phyloP scores from a whole-genome alignment of 495 filamentous ascomycete genomes.

The Penicillium diatomitis region DNA sequence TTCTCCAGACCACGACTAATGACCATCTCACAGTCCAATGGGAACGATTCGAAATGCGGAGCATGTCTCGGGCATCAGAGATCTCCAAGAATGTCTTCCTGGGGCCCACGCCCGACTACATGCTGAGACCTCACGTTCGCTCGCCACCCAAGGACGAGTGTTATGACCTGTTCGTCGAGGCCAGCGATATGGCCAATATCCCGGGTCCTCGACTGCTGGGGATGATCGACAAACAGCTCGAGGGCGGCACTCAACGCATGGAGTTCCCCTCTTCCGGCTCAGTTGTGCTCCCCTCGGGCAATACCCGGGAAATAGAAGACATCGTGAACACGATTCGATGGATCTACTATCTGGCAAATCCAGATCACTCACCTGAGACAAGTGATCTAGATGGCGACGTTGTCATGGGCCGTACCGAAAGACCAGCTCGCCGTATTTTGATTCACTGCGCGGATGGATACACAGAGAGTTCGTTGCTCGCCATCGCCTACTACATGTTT shows the following conservation, averaged over 20 bases:
- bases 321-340: slow-evolving; percentile 80
- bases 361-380: slow-evolving; percentile 30
- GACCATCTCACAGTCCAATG: slow-evolving; percentile 49
- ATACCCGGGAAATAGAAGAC: slow-evolving; percentile 67
- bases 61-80: slow-evolving; percentile 83
- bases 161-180: slow-evolving; percentile 74
- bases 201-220: slow-evolving; percentile 47
- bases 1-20: background rate
- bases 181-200: slow-evolving; percentile 68
- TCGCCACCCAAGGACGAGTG: slow-evolving; percentile 21
- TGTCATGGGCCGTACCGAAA: slow-evolving; percentile 31
- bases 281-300: slow-evolving; percentile 73
- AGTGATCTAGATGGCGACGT: slow-evolving; percentile 52
- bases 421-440: slow-evolving; percentile 53
- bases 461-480: slow-evolving; percentile 84
- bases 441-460: slow-evolving; percentile 95
- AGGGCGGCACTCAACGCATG: slow-evolving; percentile 49
- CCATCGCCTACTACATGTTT: slow-evolving; percentile 85
- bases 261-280: slow-evolving; percentile 92
- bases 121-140: slow-evolving; percentile 15
- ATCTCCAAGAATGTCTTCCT: slow-evolving; percentile 85
- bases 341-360: slow-evolving; percentile 72
- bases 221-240: slow-evolving; percentile 48
- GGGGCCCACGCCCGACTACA: slow-evolving; percentile 73
- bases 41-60: slow-evolving; percentile 85